Percentiles rank a stretch among this genome's conserved stretches.
Conservation (phyloP, 345 rosid genomes). For the Cardamine chenopodiifolia region DNA sequence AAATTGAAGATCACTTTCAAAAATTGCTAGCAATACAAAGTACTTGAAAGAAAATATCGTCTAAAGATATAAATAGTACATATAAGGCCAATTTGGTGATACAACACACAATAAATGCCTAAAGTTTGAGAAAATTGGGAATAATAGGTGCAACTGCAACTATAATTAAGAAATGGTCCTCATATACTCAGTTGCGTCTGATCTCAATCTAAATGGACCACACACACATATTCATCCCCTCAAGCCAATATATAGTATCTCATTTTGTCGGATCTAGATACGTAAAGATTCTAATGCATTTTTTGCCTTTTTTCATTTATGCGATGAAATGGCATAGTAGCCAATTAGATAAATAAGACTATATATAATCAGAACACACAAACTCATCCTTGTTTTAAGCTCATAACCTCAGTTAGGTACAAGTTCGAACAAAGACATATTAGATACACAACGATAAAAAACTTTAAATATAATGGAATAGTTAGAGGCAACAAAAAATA, state of each 20-base stretch:
- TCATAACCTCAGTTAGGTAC: conserved; percentile 3
- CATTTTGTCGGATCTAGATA: conserved; percentile 20
- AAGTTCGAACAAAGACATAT: background rate
- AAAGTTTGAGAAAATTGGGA: conserved; percentile 18
- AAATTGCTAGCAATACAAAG: conserved; percentile 15
- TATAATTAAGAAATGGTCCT: conserved; percentile 40
- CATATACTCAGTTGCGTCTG: conserved; percentile 22
- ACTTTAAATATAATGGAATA: too few species aligned
- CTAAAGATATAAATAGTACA: conserved; percentile 13
- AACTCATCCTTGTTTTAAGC: background rate
- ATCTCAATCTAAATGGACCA: conserved; percentile 34
- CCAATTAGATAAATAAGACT: background rate
- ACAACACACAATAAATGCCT: conserved; percentile 19
- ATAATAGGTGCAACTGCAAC: background rate
- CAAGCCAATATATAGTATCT: conserved; percentile 25
- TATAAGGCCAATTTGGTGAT: background rate
- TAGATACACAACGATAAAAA: background rate
- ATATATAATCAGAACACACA: conserved; percentile 4
- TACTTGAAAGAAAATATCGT: conserved; percentile 27
- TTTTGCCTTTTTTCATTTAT: background rate
- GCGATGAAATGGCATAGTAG: background rate
- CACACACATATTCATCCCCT: conserved; percentile 35
- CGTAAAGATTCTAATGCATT: conserved; percentile 20
- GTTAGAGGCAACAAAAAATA: too few species aligned
- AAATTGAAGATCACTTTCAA: background rate